These are phyloP conservation scores for Schizosaccharomyces cryophilus DNA, from an alignment of 805 yeast species.

Conservation along the genomic window DNA sequence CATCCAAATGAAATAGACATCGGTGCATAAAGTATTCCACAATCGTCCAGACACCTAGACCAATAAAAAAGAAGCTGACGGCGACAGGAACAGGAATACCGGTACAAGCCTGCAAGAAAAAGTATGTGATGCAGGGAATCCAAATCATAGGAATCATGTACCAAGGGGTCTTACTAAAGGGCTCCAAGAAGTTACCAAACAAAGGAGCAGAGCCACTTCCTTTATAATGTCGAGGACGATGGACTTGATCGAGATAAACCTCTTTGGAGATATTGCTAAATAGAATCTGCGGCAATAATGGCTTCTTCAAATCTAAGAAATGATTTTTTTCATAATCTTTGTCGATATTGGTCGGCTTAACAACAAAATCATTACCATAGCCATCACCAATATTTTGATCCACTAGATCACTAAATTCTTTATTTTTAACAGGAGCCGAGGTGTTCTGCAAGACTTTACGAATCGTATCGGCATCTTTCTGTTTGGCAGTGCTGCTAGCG, in stretches of 20 bases:
- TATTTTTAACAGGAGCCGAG: background rate
- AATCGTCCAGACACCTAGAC: slow-evolving; percentile 82
- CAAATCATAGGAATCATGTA: slow-evolving; percentile 70
- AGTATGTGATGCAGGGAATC: slow-evolving; percentile 56
- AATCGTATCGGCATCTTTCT: background rate
- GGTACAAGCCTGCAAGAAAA: slow-evolving; percentile 12
- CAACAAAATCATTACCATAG: background rate
- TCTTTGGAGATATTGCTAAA: slow-evolving; percentile 47
- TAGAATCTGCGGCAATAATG: slow-evolving; percentile 60
- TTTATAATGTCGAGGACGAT: slow-evolving; percentile 79
- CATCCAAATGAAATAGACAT: slow-evolving; percentile 78
- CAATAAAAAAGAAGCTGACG: slow-evolving; percentile 39
- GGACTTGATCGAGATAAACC: slow-evolving; percentile 85
- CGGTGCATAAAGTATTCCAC: slow-evolving; percentile 76
- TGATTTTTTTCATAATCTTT: slow-evolving; percentile 53
- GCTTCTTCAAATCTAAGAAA: slow-evolving; percentile 64
- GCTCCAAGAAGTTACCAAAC: slow-evolving; percentile 87
- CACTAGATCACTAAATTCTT: background rate
- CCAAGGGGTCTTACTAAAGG: slow-evolving; percentile 80
- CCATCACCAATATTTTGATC: background rate
- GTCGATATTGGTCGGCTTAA: slow-evolving; percentile 34
- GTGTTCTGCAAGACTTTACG: background rate
- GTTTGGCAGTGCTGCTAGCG: background rate
- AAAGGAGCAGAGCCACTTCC: slow-evolving; percentile 92
- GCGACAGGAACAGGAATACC: slow-evolving; percentile 19